Evolutionary conservation across 805 yeast species (phyloP).

Genomic region (Danielia reshetovae): DNA sequence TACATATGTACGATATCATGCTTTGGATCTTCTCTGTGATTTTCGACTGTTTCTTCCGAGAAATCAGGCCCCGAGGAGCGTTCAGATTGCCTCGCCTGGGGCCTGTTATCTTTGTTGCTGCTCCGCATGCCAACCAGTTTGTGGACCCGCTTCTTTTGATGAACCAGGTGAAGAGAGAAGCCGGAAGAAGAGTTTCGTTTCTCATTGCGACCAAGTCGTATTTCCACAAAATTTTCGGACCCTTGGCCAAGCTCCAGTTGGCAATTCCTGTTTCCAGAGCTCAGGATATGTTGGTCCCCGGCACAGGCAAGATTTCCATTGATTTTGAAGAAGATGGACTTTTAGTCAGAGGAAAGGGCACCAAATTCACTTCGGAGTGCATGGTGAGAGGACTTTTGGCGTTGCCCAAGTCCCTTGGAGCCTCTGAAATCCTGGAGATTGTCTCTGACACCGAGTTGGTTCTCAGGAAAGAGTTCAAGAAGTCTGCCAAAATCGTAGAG

Average conservation of each 20-base stretch:
- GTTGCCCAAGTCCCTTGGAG: constrained; percentile 74
- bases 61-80: constrained; percentile 85
- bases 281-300: constrained; percentile 73
- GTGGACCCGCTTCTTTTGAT: constrained; percentile 77
- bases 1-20: constrained; percentile 44
- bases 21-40: constrained; percentile 46
- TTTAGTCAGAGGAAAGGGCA: constrained; percentile 58
- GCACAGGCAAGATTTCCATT: constrained; percentile 60
- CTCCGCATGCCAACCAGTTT: constrained; percentile 96
- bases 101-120: constrained; percentile 89
- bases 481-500: constrained; percentile 39
- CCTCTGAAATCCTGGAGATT: constrained; percentile 64
- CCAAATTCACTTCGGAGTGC: constrained; percentile 63
- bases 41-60: constrained; percentile 76
- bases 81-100: constrained; percentile 66
- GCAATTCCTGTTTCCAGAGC: constrained; percentile 91
- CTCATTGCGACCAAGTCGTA: constrained; percentile 82
- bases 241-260: constrained; percentile 68
- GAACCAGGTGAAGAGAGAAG: constrained; percentile 69
- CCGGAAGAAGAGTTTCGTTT: constrained; percentile 70
- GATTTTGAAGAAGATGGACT: constrained; percentile 52
- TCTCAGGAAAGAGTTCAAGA: constrained; percentile 66
- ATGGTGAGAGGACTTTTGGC: constrained; percentile 65
- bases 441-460: constrained; percentile 67
- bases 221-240: constrained; percentile 63